Conservation (phyloP, 1,284 basidiomycete species). For the Schizophyllum amplum region DNA sequence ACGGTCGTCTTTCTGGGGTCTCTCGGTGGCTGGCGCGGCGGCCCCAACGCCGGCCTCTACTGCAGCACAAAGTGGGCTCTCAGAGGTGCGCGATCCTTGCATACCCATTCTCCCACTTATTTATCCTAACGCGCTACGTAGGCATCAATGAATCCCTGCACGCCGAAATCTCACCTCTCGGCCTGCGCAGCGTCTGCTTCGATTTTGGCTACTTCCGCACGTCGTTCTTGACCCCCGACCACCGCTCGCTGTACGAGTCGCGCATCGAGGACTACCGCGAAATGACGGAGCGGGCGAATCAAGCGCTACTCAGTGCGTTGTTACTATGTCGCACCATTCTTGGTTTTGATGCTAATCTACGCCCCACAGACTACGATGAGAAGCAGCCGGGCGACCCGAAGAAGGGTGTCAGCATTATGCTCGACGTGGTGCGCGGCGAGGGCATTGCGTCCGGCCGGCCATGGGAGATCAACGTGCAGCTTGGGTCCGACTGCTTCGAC, state of each 20-base stretch:
- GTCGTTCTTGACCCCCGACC: constrained; percentile 23
- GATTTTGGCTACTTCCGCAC: constrained; percentile 40
- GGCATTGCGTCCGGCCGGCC: constrained; percentile 23
- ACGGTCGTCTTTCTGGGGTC: constrained; percentile 29
- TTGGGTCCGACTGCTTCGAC: constrained; percentile 22
- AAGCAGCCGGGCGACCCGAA: constrained; percentile 27
- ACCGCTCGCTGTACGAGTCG: constrained; percentile 22
- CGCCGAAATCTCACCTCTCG: constrained; percentile 32
- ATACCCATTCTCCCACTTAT: neutral
- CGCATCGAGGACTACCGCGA: constrained; percentile 32
- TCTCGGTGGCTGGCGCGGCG: constrained; percentile 23
- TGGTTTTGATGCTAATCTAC: no score
- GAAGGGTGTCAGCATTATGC: constrained; percentile 23
- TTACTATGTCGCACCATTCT: neutral
- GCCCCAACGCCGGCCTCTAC: constrained; percentile 3
- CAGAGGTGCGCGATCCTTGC: constrained; percentile 22
- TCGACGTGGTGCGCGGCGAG: constrained; percentile 26
- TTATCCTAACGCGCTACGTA: constrained; percentile 4
- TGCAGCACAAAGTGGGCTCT: constrained; percentile 26
- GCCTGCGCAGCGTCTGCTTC: constrained; percentile 32
- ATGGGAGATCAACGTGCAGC: constrained; percentile 18
- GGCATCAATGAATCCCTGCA: constrained; percentile 30
- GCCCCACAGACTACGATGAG: constrained; percentile 24
- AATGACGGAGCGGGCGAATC: constrained; percentile 20
- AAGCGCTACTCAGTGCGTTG: constrained; percentile 19